phyloP scores from a whole-genome alignment of 495 filamentous ascomycete genomes.

The Aspergillus heteromorphus region DNA sequence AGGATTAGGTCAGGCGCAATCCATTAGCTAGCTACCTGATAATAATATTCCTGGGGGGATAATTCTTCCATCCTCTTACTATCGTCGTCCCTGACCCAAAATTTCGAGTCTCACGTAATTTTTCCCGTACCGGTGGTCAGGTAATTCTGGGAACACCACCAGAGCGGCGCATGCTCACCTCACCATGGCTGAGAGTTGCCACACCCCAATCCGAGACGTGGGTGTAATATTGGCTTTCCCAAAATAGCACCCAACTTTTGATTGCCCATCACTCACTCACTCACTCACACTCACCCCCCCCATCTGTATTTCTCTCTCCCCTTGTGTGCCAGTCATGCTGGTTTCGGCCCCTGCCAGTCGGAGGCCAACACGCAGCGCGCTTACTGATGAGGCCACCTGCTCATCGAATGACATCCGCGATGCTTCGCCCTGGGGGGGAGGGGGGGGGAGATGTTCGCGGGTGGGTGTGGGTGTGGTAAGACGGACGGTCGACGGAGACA shows the following conservation, averaged over 20 bases:
- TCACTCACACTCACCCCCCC: background rate
- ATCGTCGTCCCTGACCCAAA: slow-evolving; percentile 8
- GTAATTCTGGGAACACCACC: background rate
- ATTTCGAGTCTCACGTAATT: background rate
- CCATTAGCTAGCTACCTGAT: background rate
- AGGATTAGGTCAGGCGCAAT: background rate
- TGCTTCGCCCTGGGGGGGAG: background rate
- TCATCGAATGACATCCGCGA: slow-evolving; percentile 8
- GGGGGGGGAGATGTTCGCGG: too few species aligned
- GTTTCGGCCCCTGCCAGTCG: background rate
- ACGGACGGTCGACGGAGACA: background rate
- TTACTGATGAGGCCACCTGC: slow-evolving; percentile 8
- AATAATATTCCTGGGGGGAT: slow-evolving; percentile 2
- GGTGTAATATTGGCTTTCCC: slow-evolving; percentile 3
- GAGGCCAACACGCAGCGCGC: slow-evolving; percentile 8
- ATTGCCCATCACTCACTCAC: slow-evolving; percentile 1
- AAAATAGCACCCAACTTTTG: slow-evolving; percentile 13
- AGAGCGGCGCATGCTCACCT: background rate
- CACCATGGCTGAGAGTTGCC: slow-evolving; percentile 11
- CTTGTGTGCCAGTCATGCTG: slow-evolving; percentile 10
- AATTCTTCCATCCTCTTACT: too few species aligned
- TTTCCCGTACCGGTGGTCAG: background rate
- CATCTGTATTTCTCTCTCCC: too few species aligned
- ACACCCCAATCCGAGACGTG: slow-evolving; percentile 10
- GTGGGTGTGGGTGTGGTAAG: slow-evolving; percentile 4